Evolutionary conservation across 192 early-diverging fungal genomes (phyloP), one percentile per base, ranked within the genome.

Genomic region (Backusella psychrophila): DNA sequence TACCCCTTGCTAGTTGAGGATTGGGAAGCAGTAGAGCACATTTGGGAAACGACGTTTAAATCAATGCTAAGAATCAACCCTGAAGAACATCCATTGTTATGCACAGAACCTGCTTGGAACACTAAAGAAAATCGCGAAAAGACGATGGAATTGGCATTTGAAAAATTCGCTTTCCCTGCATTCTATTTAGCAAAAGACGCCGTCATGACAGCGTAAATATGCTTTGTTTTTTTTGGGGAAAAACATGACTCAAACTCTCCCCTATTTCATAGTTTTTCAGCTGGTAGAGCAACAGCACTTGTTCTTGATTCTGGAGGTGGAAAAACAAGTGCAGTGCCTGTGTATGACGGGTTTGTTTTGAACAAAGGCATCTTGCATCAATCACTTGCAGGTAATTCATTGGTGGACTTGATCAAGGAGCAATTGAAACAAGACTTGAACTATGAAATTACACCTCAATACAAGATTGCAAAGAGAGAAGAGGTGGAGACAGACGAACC

Each of bases 291-390:
- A 41, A 96, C 94, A 21, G 96, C 93, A 7, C 85, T 99, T 26
- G 94, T 99, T 35, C 77, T 99, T 65, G 96, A 98, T 79, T 96
- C 94, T 36, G 98, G 98, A 15, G 95, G 92, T 77, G 86, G 91
- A 41, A 90, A 86, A 66, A 95, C 96, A 1, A 97, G 94, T 75
- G 96, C 91, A 7, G 93, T 96, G 4, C 96, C 98, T n/a, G 98
- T 99, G 15, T 94, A 92, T 77, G 98, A 99, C 78, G 98, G 98
- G 38, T 99, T 92, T 80, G 95, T 96, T 19, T 81, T 99, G 49
- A 96, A 95, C 78, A 97, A 98, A 84, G 94, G 87, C 21, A 89
- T 89, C 39, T 83, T 94, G 59, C 85, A 89, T 52, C 90, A 94
- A 75, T 80, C 87, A 19, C 73, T 96, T 70, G 97, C 89, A 66